A percentile compares a stretch with the other conserved stretches of the same genome.
phyloP scores from a whole-genome alignment of 805 yeast species.

The Yamadazyma endophytica region DNA sequence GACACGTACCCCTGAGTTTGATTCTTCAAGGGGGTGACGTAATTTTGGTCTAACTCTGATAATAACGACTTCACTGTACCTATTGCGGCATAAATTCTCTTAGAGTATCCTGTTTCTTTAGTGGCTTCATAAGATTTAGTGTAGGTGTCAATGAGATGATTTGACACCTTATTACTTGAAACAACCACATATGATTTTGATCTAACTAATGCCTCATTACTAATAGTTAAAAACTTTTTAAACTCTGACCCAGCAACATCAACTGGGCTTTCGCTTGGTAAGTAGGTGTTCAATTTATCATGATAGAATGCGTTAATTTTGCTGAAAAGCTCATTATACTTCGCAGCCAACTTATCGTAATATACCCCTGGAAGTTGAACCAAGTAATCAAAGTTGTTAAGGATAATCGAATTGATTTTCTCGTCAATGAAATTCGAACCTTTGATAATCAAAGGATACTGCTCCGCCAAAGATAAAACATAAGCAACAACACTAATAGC shows the following conservation, averaged over 20 bases:
- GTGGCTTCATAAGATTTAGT: slow-evolving; percentile 24
- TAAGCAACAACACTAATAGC: slow-evolving; percentile 17
- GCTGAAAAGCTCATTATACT: slow-evolving; percentile 1
- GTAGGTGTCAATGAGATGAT: slow-evolving; percentile 28
- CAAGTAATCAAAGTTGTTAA: slow-evolving; percentile 18
- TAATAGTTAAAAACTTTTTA: slow-evolving; percentile 16
- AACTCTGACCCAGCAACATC: slow-evolving; percentile 17
- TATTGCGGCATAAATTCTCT: slow-evolving; percentile 23
- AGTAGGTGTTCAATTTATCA: slow-evolving; percentile 15
- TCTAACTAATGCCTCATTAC: slow-evolving; percentile 15
- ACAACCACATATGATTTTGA: slow-evolving; percentile 20
- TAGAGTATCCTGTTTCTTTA: slow-evolving; percentile 13
- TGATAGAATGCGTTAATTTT: slow-evolving; percentile 8
- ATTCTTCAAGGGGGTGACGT: slow-evolving; percentile 35
- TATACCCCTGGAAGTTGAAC: slow-evolving; percentile 4
- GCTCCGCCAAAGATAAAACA: slow-evolving; percentile 18
- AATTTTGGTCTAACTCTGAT: slow-evolving; percentile 26
- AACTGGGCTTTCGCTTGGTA: slow-evolving; percentile 25
- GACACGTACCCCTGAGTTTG: slow-evolving; percentile 36
- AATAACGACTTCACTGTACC: slow-evolving; percentile 5
- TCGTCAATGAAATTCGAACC: slow-evolving; percentile 18
- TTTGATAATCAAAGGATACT: slow-evolving; percentile 15
- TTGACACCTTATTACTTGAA: slow-evolving; percentile 13
- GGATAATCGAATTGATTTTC: slow-evolving; percentile 19
- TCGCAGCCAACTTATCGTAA: slow-evolving; percentile 4